Evolutionary conservation across 257 asterid species (phyloP), one percentile per base, ranked within the genome.

Genomic region (Cruciata laevipes): DNA sequence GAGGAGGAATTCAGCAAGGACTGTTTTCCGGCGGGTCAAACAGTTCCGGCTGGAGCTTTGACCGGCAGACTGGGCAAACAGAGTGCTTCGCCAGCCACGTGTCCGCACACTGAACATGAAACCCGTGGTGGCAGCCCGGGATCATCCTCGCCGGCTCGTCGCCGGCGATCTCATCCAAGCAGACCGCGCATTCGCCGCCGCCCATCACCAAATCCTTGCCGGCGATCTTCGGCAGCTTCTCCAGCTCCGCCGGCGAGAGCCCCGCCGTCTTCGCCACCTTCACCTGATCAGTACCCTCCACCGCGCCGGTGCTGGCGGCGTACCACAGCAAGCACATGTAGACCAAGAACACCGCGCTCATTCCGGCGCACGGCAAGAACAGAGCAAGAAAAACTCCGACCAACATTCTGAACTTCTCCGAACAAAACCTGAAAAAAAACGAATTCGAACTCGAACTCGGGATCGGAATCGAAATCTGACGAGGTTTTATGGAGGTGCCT

Each of bases 101-200:
- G 61, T 91, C 96, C 33, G 85, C 96, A 66, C 98, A 91, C 61
- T 78, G 78, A 3, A 84, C 35, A 65, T 91, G 98, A 49, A 89
- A 91, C 17, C 98, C 96, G 55, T 91, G 98, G 72, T 87, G 86
- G 73, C 98, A 91, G 9, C 90, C 95, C 7, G 96, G 98, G 7
- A 91, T 72, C 81, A 87, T 24, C 12, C 91, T 73, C 3, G 95
- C 95, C 63, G 79, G 73, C 61, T 91, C 89, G 27, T 89, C 87
- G 16, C 44, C 18, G 69, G 73, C 85, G 55, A 91, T 89, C 6
- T 83, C 89, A 38, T 91, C 96, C 79, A 91, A 73, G n/a, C 96
- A 91, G 6, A 91, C 88, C 12, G 95, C 95, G 64, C 98, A 91
- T 30, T 91, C 55, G n/a, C 98, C 0, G 74, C 66, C 24, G 55